These are phyloP conservation scores for Lyophyllum atratum DNA, from an alignment of 768 basidiomycete genomes.

Conservation along the genomic window DNA sequence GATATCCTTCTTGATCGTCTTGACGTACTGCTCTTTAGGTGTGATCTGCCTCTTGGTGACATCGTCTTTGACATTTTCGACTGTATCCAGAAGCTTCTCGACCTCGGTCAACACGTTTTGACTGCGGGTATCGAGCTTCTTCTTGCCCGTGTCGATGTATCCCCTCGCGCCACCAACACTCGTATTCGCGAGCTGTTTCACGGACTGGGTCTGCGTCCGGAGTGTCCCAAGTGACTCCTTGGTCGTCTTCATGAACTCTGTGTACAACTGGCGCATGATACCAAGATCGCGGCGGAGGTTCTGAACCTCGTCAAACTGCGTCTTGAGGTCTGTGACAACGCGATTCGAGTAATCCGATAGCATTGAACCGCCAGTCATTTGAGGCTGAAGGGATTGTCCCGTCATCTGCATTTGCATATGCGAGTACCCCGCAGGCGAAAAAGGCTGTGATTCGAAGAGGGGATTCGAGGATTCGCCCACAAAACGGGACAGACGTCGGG, in stretches of 20 bases:
- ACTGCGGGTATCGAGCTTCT: slow-evolving; percentile 85
- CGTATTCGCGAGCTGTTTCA: slow-evolving; percentile 82
- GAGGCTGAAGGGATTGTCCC: slow-evolving; percentile 67
- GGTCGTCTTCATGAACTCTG: slow-evolving; percentile 90
- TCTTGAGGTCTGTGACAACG: slow-evolving; percentile 81
- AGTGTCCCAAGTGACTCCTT: slow-evolving; percentile 81
- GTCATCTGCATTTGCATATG: slow-evolving; percentile 64
- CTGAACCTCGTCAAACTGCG: slow-evolving; percentile 94
- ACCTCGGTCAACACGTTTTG: slow-evolving; percentile 90
- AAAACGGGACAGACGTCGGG: slow-evolving; percentile 73
- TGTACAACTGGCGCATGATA: slow-evolving; percentile 92
- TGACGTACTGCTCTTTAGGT: slow-evolving; percentile 75
- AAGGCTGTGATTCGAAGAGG: slow-evolving; percentile 27
- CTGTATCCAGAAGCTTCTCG: slow-evolving; percentile 89
- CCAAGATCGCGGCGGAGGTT: slow-evolving; percentile 92
- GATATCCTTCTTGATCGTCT: slow-evolving; percentile 72
- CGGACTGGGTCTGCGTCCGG: slow-evolving; percentile 82
- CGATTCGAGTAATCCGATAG: slow-evolving; percentile 72
- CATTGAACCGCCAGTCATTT: slow-evolving; percentile 75
- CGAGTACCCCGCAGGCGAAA: slow-evolving; percentile 23
- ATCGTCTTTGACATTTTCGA: slow-evolving; percentile 89
- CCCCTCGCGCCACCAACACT: slow-evolving; percentile 84
- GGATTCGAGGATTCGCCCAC: slow-evolving; percentile 45
- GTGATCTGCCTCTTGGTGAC: slow-evolving; percentile 86
- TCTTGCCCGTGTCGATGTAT: slow-evolving; percentile 90